Evolutionary conservation across 2,329 filamentous ascomycete genomes (phyloP), one percentile per base, ranked within the genome.

Genomic region (Aspergillus sp.): DNA sequence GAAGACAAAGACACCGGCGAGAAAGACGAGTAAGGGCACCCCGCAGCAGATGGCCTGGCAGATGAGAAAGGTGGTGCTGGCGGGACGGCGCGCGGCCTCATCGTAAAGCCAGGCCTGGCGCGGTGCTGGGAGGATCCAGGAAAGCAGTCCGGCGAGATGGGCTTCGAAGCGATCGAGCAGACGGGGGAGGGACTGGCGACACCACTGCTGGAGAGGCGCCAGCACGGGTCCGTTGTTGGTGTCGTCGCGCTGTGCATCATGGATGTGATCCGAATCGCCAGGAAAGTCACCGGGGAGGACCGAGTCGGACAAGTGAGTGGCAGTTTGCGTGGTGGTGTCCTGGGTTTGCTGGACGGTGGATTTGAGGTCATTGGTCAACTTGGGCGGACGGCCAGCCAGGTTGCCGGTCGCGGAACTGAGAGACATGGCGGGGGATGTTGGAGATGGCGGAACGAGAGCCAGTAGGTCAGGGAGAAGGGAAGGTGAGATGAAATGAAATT

Each of bases 1-100:
- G 53, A 76, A 74, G 4, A 75, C 15, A 28, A 74, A 69, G 21
- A 73, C 70, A 0, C 73, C 73, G 0, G 69, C 72, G 21, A 75
- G 39, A 19, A 75, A 75, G 0, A 75, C 66, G 10, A 76, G 55
- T 23, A 75, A 39, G n/a, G 73, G 73, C 5, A 76, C 69, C 2
- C 72, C 72, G 21, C 72, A 74, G 55, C 73, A 76, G 17, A 76
- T 67, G 45, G 70, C 53, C 54, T 76, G 73, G 30, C 71, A 73
- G 19, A 74, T 60, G 13, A 75, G 58, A 28, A 75, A 75, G 12
- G 70, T 72, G 17, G 72, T 65, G 2, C 72, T 70, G 30, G 73
- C 70, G 4, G 73, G 73, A 1, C 69, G 67, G 15, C 69, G 68
- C 55, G 73, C 56, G 13, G 68, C 66, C 6, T 68, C 67, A 25